Conservation (phyloP, 495 filamentous ascomycete species). For the Penicillium argentinense region DNA sequence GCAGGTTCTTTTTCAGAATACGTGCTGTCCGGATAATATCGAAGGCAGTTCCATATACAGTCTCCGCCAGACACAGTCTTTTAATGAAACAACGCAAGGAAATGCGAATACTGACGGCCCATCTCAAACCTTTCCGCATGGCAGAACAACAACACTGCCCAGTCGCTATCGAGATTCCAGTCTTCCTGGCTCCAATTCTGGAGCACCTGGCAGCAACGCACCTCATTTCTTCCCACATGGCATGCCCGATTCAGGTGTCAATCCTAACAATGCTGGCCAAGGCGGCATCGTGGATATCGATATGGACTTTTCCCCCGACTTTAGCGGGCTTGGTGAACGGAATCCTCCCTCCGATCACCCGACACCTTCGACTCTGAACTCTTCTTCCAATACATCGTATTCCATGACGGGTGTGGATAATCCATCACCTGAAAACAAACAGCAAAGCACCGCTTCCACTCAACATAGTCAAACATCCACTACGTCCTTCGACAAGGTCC, state of each 20-base stretch:
- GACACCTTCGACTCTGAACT: slow-evolving; percentile 37
- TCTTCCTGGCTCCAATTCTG: background rate
- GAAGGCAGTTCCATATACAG: slow-evolving; percentile 15
- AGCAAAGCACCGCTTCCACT: slow-evolving; percentile 9
- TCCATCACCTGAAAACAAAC: slow-evolving; percentile 20
- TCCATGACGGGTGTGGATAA: slow-evolving; percentile 28
- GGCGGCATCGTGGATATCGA: slow-evolving; percentile 25
- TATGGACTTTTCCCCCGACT: slow-evolving; percentile 32
- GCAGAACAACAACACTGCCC: slow-evolving; percentile 25
- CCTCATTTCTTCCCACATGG: slow-evolving; percentile 5
- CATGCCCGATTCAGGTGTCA: slow-evolving; percentile 1
- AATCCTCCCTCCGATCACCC: slow-evolving; percentile 36
- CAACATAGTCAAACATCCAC: slow-evolving; percentile 12
- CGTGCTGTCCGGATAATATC: slow-evolving; percentile 5
- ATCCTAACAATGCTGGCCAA: slow-evolving; percentile 5
- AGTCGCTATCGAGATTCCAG: slow-evolving; percentile 23
- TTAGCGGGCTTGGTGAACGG: slow-evolving; percentile 24
- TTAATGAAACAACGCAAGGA: slow-evolving; percentile 4
- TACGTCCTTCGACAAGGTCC: slow-evolving; percentile 16
- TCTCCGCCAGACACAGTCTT: slow-evolving; percentile 12
- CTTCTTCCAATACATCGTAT: slow-evolving; percentile 36
- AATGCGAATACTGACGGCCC: background rate
- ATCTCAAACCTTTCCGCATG: background rate
- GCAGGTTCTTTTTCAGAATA: slow-evolving; percentile 13
- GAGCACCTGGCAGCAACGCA: background rate